Evolutionary conservation across 129 eudicot genomes (phyloP).

Genomic region (Cynara cardunculus): DNA sequence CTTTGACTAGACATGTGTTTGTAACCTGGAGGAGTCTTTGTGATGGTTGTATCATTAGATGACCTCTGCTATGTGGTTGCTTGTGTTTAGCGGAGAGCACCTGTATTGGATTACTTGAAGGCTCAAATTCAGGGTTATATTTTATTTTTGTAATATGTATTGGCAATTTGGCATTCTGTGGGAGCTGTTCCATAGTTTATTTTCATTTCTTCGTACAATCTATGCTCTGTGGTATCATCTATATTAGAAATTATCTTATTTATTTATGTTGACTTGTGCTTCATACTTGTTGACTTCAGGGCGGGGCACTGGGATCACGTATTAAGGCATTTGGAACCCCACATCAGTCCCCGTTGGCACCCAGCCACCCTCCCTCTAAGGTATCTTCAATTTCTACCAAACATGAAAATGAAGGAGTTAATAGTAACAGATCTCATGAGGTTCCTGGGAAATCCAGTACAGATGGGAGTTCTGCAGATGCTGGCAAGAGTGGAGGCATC

Average conservation of each 20-base stretch:
- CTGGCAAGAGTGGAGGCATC: slow-evolving; percentile 66
- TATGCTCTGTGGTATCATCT: not conserved
- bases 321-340: slow-evolving; percentile 45
- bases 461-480: slow-evolving; percentile 86
- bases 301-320: slow-evolving; percentile 41
- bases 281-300: slow-evolving; percentile 38
- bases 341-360: slow-evolving; percentile 35
- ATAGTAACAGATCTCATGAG: slow-evolving; percentile 98
- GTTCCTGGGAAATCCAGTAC: slow-evolving; percentile 99
- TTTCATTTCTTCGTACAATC: not conserved
- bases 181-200: not conserved
- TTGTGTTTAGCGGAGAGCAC: not conserved
- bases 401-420: slow-evolving; percentile 99
- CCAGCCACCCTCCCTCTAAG: slow-evolving; percentile 60
- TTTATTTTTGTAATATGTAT: not conserved
- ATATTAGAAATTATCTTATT: not conserved
- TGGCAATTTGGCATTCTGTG: not conserved
- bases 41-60: slow-evolving; percentile 5
- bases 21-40: not conserved
- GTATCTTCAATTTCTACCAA: slow-evolving; percentile 91
- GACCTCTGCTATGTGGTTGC: not conserved
- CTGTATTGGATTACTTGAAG: slow-evolving; percentile 6
- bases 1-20: not conserved
- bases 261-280: slow-evolving; percentile 20
- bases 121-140: slow-evolving; percentile 4